Base-by-base conservation (phyloP, 805 yeast species). In the Clavispora fructus region DNA sequence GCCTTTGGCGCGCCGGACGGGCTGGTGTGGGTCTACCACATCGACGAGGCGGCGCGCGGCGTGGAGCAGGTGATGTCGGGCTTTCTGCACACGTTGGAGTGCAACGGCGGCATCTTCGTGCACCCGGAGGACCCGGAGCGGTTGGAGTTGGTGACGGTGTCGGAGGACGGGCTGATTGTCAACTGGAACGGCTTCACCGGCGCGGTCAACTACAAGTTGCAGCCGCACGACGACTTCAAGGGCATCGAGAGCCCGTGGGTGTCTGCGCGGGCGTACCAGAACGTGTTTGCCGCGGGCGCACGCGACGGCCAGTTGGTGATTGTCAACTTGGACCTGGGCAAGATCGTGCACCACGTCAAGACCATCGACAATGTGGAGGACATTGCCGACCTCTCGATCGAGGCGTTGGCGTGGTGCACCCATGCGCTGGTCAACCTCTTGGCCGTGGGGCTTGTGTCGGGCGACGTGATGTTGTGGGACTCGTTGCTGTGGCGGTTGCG, bases 1-100 rank as follows among this genome's bases (percentile, higher is more conserved):
- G 97, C 98, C 12, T 88, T 87, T 61, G 97, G 98, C 51, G 92
- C 89, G 19, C 71, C 75, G 7, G 97, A 91, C 64, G 99, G 99
- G 3, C 85, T 96, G 0, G 95, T 91, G 4, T 92, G 97, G 96
- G 88, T 85, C 26, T 94, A 90, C 62, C 87, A 84, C 59, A 75
- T 91, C 35, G 82, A 78, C 48, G 73, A 85, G 42, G 44, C 49
- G 13, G 40, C 60, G 39, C 57, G 61, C 39, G 65, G 78, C 10
- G 65, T 86, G 44, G 88, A 81, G 47, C 86, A 83, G 61, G 67
- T 87, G 32, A 83, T 87, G 84, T 74, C 84, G 40, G 94, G 92
- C 2, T 86, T 84, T 60, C 80, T 84, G 16, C 98, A 92, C 67
- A 82, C 86, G 47, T 66, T 77, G 47, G 94, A 91, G 55, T 83